These are phyloP conservation scores for Tubosaeta sp. DNA, from an alignment of 768 basidiomycete species.

Conservation along the genomic window DNA sequence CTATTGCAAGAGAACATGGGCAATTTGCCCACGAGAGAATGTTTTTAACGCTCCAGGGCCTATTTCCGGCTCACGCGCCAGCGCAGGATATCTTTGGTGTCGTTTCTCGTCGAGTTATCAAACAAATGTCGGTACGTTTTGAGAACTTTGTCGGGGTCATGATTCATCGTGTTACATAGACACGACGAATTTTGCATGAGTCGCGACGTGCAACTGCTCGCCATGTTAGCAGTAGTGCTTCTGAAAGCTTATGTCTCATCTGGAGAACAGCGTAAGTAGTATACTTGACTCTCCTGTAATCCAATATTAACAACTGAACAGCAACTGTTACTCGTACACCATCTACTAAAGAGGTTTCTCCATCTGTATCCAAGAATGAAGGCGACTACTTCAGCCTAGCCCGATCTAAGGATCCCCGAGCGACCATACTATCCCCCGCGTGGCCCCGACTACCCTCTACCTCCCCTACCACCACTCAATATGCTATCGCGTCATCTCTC, in stretches of 20 bases:
- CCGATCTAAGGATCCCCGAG: conserved; percentile 34
- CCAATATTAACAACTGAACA: not conserved
- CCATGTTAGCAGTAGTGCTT: conserved; percentile 68
- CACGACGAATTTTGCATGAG: conserved; percentile 39
- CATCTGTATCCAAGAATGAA: conserved; percentile 25
- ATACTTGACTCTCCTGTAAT: not conserved
- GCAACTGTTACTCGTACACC: conserved; percentile 10
- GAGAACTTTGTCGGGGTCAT: not conserved
- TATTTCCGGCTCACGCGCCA: conserved; percentile 36
- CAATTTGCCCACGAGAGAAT: conserved; percentile 69
- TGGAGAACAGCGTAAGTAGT: conserved; percentile 17
- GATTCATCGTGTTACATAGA: conserved; percentile 26
- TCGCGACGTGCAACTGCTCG: conserved; percentile 79
- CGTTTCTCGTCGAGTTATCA: conserved; percentile 37
- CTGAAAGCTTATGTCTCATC: conserved; percentile 40
- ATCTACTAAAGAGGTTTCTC: conserved; percentile 15
- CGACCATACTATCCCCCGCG: conserved; percentile 42
- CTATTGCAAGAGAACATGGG: conserved; percentile 52
- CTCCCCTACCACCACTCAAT: conserved; percentile 39
- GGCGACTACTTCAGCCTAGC: conserved; percentile 58
- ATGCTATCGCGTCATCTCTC: conserved; percentile 37
- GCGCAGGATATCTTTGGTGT: conserved; percentile 24
- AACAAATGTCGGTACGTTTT: conserved; percentile 44
- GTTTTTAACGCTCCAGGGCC: conserved; percentile 51
- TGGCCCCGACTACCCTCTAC: conserved; percentile 49